Base-by-base conservation (phyloP, 2,329 filamentous ascomycete genomes). In the Cordyceps farinosa region DNA sequence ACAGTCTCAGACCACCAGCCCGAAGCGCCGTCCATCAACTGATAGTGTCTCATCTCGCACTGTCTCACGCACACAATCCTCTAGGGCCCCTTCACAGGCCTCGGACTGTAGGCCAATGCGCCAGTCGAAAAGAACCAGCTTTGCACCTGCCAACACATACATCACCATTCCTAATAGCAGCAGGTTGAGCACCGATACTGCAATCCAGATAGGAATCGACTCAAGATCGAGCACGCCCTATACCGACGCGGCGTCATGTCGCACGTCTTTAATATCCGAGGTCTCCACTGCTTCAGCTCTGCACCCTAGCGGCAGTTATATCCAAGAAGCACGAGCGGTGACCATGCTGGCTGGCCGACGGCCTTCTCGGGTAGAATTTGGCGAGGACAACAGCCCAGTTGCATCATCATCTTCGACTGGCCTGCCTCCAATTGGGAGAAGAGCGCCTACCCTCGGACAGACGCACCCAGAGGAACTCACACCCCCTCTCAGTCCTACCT, bases 401-500 rank as follows among this genome's bases (percentile, higher is more conserved):
- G 48, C 55, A 60, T 13, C 47, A 29, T 17, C 48, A 10, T 22
- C 55, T 48, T 40, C 64, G 66, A 30, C 64, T 48, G 32, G 65
- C 54, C 60, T 67, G 63, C 54, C 67, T 56, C 4, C 56, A 60
- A 11, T 68, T 70, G 10, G 68, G 68, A 29, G 67, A 68, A 34
- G 22, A 54, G 71, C 69, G 34, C 30, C 55, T 30, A 44, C 17
- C 6, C 8, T 67, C 66, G 30, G 50, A 48, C 40, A 54, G 27
- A 47, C 51, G 17, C 40, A 75, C 1, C 71, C 73, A 1, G 76
- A 79, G 10, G 78, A 81, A 62, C 76, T 77, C 1, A 83, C 82
- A 5, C 80, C 80, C 1, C 82, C 83, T 0, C 66, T 83, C 38
- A 85, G 82, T 36, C 84, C 84, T 0, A 77, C 76, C 2, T 84